Evolutionary conservation across 2,329 filamentous ascomycete genomes (phyloP), one percentile per base, ranked within the genome.

Genomic region (Aspergillus fischeri): DNA sequence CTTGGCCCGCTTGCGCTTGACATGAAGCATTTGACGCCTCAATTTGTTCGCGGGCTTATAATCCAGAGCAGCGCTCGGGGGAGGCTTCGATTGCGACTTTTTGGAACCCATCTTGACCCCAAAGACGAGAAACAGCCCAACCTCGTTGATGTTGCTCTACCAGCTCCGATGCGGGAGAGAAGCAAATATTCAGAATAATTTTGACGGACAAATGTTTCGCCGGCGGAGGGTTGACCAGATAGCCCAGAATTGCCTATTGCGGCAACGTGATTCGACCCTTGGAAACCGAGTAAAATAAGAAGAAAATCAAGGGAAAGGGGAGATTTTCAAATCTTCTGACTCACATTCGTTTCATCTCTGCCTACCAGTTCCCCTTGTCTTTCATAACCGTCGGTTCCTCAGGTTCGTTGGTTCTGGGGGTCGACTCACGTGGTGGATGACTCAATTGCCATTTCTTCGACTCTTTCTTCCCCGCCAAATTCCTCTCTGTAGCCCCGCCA

Each of bases 1-100:
- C 63, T 85, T 85, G 48, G 83, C 80, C 70, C 88, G 89, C 77
- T 97, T 97, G 70, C 89, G 83, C 65, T 90, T 86, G 59, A 96
- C 81, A 70, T 92, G 89, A 59, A 93, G 83, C 65, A 88, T 81
- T 72, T 94, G 84, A 60, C 94, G 84, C 70, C 87, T 87, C 24
- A 90, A 77, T 74, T 96, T 97, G 77, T 96, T 96, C 59, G 81
- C 82, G 1, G 86, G 80, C 63, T 83, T 84, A 70, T 82, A 80
- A 3, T 81, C 79, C 44, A 79, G 66, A 17, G 73, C 74, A 51
- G 72, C 77, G 66, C 77, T 79, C 29, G 75, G 72, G 41, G 76
- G 78, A 55, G 73, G 75, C 58, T 71, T 75, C 51, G 70, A 71
- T 53, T 69, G 73, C 51, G 72, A 69, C 61, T 78, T 78, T 60